These are phyloP conservation scores for Eimeria maxima DNA, from an alignment of 169 alveolate species.

Conservation along the genomic window DNA sequence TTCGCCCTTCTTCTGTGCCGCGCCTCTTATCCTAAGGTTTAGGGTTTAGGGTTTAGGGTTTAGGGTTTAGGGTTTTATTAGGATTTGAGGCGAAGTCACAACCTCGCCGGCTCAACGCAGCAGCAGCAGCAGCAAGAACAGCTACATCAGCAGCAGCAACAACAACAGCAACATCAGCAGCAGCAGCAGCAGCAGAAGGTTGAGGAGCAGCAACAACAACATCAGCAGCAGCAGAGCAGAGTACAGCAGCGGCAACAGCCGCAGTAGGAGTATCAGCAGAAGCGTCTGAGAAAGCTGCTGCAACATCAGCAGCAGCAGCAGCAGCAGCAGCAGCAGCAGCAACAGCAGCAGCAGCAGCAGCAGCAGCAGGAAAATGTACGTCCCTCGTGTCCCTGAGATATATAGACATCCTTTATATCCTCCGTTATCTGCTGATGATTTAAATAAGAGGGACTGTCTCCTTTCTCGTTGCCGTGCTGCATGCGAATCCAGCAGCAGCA, in stretches of 20 bases:
- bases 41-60: constrained; percentile 32
- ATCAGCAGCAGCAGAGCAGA: no score
- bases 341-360: no score
- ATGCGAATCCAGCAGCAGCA: no score
- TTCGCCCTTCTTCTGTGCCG: no score
- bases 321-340: background rate
- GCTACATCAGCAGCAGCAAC: no score
- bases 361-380: background rate
- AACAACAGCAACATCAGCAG: no score
- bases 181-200: no score
- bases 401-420: constrained; percentile 14
- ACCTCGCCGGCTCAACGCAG: background rate
- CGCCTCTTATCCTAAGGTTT: background rate
- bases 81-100: background rate
- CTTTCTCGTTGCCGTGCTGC: background rate
- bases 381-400: background rate
- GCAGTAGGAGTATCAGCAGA: no score
- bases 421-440: background rate
- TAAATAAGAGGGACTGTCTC: constrained; percentile 2
- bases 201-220: no score
- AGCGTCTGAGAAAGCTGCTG: background rate
- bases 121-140: no score
- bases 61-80: background rate
- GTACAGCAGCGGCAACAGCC: no score
- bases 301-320: background rate